A percentile compares a stretch with the other conserved stretches of the same genome.
phyloP scores from a whole-genome alignment of 345 rosid species.

The Noccaea bulbosa region DNA sequence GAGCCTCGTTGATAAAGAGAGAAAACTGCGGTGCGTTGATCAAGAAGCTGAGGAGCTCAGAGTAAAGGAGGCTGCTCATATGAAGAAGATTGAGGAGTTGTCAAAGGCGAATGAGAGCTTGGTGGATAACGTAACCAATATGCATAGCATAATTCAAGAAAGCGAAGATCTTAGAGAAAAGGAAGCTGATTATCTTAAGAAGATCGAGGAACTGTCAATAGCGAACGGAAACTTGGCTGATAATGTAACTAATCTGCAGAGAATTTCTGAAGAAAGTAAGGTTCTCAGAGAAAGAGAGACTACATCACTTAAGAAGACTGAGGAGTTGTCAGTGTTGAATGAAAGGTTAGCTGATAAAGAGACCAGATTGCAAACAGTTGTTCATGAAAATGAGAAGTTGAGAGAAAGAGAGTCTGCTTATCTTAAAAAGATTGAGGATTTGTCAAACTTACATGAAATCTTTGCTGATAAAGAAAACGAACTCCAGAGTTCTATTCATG shows the following conservation, averaged over 20 bases:
- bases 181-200: conserved; percentile 57
- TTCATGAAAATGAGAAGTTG: conserved; percentile 45
- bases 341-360: conserved; percentile 33
- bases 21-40: conserved; percentile 57
- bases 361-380: conserved; percentile 55
- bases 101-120: conserved; percentile 10
- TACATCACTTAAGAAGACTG: conserved; percentile 25
- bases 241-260: conserved; percentile 65
- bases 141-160: conserved; percentile 43
- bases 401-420: conserved; percentile 73
- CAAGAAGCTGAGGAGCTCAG: conserved; percentile 46
- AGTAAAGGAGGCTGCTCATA: conserved; percentile 30
- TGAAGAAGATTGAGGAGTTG: conserved; percentile 37
- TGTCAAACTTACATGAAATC: conserved; percentile 30
- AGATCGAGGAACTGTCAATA: conserved; percentile 68
- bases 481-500: conserved; percentile 62
- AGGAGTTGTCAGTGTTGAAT: conserved; percentile 23
- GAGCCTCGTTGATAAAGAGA: conserved; percentile 67
- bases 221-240: conserved; percentile 62
- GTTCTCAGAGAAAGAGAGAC: conserved; percentile 48
- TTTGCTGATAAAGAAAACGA: conserved; percentile 55
- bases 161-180: conserved; percentile 63
- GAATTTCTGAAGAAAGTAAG: conserved; percentile 59
- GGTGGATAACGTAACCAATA: background rate
- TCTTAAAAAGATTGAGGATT: conserved; percentile 40